These are phyloP conservation scores for Cenchrus purpureus DNA, from an alignment of 176 grass and related monocot genomes.

Conservation along the genomic window DNA sequence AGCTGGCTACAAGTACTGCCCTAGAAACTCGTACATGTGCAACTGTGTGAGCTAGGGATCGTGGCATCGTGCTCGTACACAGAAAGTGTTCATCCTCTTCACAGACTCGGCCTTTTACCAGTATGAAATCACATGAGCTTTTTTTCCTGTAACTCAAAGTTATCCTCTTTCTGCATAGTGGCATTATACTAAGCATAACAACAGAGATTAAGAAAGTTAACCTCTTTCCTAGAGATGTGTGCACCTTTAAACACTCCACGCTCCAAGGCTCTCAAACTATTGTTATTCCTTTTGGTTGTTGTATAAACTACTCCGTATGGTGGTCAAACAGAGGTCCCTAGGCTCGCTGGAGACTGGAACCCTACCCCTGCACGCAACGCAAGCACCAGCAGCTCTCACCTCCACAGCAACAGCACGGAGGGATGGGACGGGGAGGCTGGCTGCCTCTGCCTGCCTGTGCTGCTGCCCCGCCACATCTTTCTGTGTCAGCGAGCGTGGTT, in stretches of 20 bases:
- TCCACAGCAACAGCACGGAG: neutral
- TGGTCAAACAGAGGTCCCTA: conserved; percentile 65
- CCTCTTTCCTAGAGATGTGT: conserved; percentile 39
- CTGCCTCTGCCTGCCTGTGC: too few relatives aligned
- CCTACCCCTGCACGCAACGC: conserved; percentile 27
- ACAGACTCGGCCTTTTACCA: conserved; percentile 11
- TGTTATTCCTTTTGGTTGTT: neutral
- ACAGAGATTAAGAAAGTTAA: conserved; percentile 17
- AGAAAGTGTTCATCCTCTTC: neutral
- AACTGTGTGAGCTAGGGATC: neutral
- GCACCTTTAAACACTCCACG: conserved; percentile 39
- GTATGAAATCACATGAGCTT: conserved; percentile 24
- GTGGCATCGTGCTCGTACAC: neutral
- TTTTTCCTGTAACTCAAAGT: conserved; percentile 15
- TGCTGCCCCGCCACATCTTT: conserved; percentile 29
- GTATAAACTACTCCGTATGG: conserved; percentile 12
- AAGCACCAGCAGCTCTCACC: neutral
- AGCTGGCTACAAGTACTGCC: conserved; percentile 15
- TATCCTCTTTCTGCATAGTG: conserved; percentile 38
- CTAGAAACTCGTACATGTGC: conserved; percentile 13
- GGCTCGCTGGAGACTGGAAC: conserved; percentile 19
- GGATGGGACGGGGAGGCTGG: conserved; percentile 2
- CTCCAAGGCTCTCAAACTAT: conserved; percentile 30
- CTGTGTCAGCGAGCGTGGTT: conserved; percentile 35
- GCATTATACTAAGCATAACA: neutral